phyloP scores from a whole-genome alignment of 768 basidiomycete genomes.

The Mycena alexandri region DNA sequence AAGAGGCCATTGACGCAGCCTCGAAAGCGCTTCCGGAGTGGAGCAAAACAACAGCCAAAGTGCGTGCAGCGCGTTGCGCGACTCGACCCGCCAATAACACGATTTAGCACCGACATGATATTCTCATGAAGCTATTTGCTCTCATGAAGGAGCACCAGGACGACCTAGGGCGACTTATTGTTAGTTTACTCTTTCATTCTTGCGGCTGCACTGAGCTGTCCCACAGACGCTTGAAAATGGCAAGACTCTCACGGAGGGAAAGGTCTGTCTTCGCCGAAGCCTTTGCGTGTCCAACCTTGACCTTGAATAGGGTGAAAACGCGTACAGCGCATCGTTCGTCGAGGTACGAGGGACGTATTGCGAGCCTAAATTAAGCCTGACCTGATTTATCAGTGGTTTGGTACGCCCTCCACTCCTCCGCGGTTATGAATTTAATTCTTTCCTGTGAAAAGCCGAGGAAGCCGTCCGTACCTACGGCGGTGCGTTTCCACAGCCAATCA shows the following conservation, averaged over 20 bases:
- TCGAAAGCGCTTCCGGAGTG: slow-evolving; percentile 84
- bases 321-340: slow-evolving; percentile 87
- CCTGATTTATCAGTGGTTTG: slow-evolving; percentile 75
- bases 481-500: slow-evolving; percentile 45
- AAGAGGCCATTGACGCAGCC: slow-evolving; percentile 87
- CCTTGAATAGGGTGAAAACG: slow-evolving; percentile 74
- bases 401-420: slow-evolving; percentile 52
- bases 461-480: slow-evolving; percentile 94
- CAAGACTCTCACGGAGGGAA: slow-evolving; percentile 87
- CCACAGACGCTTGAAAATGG: slow-evolving; percentile 94
- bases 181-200: slow-evolving; percentile 53
- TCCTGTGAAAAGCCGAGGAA: slow-evolving; percentile 78
- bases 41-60: slow-evolving; percentile 91
- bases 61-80: slow-evolving; percentile 50
- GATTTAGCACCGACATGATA: slow-evolving; percentile 80
- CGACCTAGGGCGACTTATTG: slow-evolving; percentile 89
- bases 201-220: slow-evolving; percentile 41
- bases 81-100: neutral
- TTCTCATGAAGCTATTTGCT: slow-evolving; percentile 81
- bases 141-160: slow-evolving; percentile 89
- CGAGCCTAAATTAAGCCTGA: slow-evolving; percentile 4
- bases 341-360: slow-evolving; percentile 63
- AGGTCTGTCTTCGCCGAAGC: slow-evolving; percentile 56
- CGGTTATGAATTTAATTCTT: slow-evolving; percentile 22
- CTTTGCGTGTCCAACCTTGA: neutral